Percentiles rank a stretch among this genome's conserved stretches.
phyloP scores from a whole-genome alignment of 495 filamentous ascomycete species.

The Hyaloscypha variabilis region DNA sequence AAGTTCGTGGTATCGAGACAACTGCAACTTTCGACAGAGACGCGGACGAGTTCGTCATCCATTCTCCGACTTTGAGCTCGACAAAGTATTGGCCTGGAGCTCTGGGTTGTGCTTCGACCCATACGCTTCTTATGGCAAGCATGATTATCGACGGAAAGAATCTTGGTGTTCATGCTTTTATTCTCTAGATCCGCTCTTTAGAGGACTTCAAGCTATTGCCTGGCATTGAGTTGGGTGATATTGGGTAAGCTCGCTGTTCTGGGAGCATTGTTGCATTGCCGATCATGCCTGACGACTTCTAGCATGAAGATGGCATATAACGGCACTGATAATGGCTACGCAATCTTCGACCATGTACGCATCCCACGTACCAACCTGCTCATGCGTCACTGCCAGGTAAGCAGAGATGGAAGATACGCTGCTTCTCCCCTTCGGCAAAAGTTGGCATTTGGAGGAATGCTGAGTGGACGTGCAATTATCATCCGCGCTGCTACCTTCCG shows the following conservation, averaged over 20 bases:
- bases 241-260: slow-evolving; percentile 25
- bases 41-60: slow-evolving; percentile 66
- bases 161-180: slow-evolving; percentile 37
- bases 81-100: slow-evolving; percentile 78
- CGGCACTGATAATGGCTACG: slow-evolving; percentile 73
- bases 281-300: background rate
- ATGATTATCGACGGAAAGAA: slow-evolving; percentile 33
- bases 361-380: slow-evolving; percentile 68
- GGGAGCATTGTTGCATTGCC: background rate
- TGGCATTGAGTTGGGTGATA: slow-evolving; percentile 35
- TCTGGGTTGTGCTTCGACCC: slow-evolving; percentile 53
- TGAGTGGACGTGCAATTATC: slow-evolving; percentile 66
- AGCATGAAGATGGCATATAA: slow-evolving; percentile 39
- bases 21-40: slow-evolving; percentile 66
- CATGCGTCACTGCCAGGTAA: slow-evolving; percentile 59
- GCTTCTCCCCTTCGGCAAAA: slow-evolving; percentile 54
- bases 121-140: slow-evolving; percentile 32
- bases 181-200: slow-evolving; percentile 35
- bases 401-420: slow-evolving; percentile 57
- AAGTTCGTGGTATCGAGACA: slow-evolving; percentile 70
- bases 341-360: slow-evolving; percentile 67
- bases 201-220: slow-evolving; percentile 31
- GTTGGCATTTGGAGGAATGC: slow-evolving; percentile 67
- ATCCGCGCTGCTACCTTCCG: slow-evolving; percentile 61
- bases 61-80: slow-evolving; percentile 48